phyloP scores from a whole-genome alignment of 2,329 filamentous ascomycete genomes.

The Aspergillus ruber region DNA sequence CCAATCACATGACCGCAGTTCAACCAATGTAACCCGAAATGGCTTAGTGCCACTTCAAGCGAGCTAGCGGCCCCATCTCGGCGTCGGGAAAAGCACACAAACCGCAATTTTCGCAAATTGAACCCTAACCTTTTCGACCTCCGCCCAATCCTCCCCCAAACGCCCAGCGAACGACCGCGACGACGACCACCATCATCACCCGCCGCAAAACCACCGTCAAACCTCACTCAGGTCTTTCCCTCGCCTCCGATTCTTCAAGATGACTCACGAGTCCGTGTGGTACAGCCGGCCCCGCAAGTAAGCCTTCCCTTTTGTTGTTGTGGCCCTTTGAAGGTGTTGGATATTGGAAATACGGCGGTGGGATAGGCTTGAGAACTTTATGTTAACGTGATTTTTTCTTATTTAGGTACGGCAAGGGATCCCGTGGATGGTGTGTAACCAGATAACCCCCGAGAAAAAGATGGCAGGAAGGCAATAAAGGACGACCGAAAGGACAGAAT shows the following conservation, averaged over 20 bases:
- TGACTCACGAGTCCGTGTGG: conserved; percentile 96
- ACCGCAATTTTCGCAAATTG: conserved; percentile 12
- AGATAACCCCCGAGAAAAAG: conserved; percentile 7
- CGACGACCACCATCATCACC: conserved; percentile 12
- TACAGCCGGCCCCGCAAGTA: conserved; percentile 96
- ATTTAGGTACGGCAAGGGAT: conserved; percentile 72
- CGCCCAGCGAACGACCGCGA: conserved; percentile 25
- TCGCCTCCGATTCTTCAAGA: conserved; percentile 48
- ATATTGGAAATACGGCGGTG: background rate
- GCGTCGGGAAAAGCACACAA: conserved; percentile 23
- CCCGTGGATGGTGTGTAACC: conserved; percentile 75
- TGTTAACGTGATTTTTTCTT: conserved; percentile 12
- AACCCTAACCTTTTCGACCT: conserved; percentile 15
- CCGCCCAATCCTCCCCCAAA: conserved; percentile 8
- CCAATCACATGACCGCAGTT: conserved; percentile 7
- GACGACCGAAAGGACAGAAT: conserved; percentile 9
- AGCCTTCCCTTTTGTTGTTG: conserved; percentile 11
- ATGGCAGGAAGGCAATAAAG: conserved; percentile 5
- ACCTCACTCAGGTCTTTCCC: conserved; percentile 15
- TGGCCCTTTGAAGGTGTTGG: conserved; percentile 8
- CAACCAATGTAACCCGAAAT: conserved; percentile 7
- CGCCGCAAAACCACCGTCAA: conserved; percentile 28
- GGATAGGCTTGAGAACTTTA: conserved; percentile 2
- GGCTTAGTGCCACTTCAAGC: conserved; percentile 24
- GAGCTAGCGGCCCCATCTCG: conserved; percentile 23